Evolutionary conservation across 2,329 filamentous ascomycete genomes (phyloP), one percentile per base, ranked within the genome.

Genomic region (Fusarium torreyae): DNA sequence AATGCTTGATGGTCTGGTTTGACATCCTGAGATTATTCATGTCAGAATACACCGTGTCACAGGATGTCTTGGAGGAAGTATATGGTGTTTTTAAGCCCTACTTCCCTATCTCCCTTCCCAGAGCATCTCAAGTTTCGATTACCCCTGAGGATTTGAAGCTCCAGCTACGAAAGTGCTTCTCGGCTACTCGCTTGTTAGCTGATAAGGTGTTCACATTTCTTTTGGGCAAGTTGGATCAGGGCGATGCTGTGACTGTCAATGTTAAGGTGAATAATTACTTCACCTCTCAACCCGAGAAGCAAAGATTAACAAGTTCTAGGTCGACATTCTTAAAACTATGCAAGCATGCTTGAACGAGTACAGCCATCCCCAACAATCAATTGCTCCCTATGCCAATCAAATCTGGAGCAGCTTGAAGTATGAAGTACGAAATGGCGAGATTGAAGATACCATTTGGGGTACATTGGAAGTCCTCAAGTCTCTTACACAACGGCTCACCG

Each of bases 381-480:
- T 89, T 15, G 79, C 79, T 2, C 86, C 87, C 0, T 83, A 85
- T 49, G 78, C 82, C 18, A 80, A 83, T 50, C 81, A 84, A 44
- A 83, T 88, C 46, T 89, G 87, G 87, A 80, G 81, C 31, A 87
- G 86, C n/a, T 83, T 89, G 46, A 89, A 89, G 73, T 89, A 88
- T 63, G 87, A 89, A 67, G 87, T 89, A 14, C 85, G 87, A 34
- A 88, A 89, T 55, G 87, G 87, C 14, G 87, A 89, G 62, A 82
- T 87, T 10, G 83, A 86, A 62, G 87, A 89, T 64, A 84, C 83
- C 1, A 86, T 89, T 15, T 84, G 87, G 73, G 84, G 84, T 5
- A 88, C 87, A 1, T 77, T 89, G 17, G 84, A 85, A 45, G 85
- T 87, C 5, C 82, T 89, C 53, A 82, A 83, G 34, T 80, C 84